These are phyloP conservation scores for Evansstolkia leycettana DNA, from an alignment of 495 filamentous ascomycete species.

Conservation along the genomic window DNA sequence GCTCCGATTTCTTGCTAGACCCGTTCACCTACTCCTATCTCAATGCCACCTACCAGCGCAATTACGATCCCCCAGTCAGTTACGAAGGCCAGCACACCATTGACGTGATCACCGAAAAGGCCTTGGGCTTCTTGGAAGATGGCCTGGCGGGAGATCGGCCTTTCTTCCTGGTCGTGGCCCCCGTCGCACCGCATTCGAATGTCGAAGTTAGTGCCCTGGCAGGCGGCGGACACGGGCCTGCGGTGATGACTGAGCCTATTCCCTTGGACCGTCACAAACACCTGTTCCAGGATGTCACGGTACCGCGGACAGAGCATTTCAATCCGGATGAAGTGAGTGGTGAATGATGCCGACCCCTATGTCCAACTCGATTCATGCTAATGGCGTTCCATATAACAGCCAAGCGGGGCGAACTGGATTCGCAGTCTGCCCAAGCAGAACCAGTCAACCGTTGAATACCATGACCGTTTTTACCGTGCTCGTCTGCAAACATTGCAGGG, in stretches of 20 bases:
- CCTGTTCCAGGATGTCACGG: constrained; percentile 24
- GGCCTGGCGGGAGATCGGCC: constrained; percentile 39
- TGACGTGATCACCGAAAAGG: constrained; percentile 52
- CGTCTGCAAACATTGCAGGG: constrained; percentile 51
- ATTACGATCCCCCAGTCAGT: constrained; percentile 43
- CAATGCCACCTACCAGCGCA: constrained; percentile 54
- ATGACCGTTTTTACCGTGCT: constrained; percentile 56
- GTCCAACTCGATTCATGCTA: no score
- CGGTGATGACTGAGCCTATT: constrained; percentile 38
- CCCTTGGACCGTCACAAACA: constrained; percentile 26
- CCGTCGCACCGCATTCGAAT: constrained; percentile 56
- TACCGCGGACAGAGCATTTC: constrained; percentile 26
- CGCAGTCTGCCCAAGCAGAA: constrained; percentile 37
- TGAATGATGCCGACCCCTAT: constrained; percentile 28
- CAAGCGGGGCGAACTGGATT: constrained; percentile 55
- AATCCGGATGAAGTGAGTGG: constrained; percentile 38
- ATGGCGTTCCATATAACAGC: constrained; percentile 17
- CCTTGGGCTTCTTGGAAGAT: constrained; percentile 51
- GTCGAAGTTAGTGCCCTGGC: constrained; percentile 20
- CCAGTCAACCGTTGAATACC: constrained; percentile 44
- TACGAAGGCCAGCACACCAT: constrained; percentile 45
- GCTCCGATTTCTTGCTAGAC: constrained; percentile 49
- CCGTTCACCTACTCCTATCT: constrained; percentile 62
- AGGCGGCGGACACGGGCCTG: constrained; percentile 5
- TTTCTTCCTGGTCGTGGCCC: constrained; percentile 58